These are phyloP conservation scores for Aspergillus steynii DNA, from an alignment of 495 filamentous ascomycete genomes.

Conservation along the genomic window DNA sequence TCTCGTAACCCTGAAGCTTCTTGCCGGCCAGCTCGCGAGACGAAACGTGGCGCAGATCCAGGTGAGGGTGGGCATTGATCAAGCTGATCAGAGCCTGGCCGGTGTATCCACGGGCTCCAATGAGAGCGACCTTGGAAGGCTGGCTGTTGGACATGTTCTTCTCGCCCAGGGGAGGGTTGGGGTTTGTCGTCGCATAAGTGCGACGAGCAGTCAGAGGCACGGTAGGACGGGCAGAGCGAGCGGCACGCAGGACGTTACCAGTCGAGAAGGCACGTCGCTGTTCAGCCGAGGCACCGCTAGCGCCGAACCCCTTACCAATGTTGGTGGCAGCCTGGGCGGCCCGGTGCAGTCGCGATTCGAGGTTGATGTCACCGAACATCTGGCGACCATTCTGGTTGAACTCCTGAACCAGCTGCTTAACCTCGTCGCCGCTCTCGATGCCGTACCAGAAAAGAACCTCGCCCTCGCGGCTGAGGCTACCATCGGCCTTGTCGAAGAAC, in stretches of 20 bases:
- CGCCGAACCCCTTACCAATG: conserved; percentile 51
- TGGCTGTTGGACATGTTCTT: conserved; percentile 83
- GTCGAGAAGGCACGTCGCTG: conserved; percentile 69
- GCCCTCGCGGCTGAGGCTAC: conserved; percentile 79
- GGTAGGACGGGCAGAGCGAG: conserved; percentile 30
- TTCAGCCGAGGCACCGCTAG: conserved; percentile 49
- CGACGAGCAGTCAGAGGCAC: conserved; percentile 33
- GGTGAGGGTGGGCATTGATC: conserved; percentile 87
- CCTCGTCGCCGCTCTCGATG: conserved; percentile 79
- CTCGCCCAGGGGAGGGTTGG: conserved; percentile 94
- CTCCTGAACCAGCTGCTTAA: conserved; percentile 83
- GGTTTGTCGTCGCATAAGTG: conserved; percentile 77
- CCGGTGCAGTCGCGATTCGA: conserved; percentile 78
- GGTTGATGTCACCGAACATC: conserved; percentile 89
- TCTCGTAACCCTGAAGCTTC: conserved; percentile 87
- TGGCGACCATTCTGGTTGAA: conserved; percentile 80
- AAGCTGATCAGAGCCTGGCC: conserved; percentile 90
- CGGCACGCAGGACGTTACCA: conserved; percentile 43
- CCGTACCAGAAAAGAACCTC: conserved; percentile 98
- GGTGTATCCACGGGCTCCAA: conserved; percentile 94
- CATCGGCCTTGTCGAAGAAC: conserved; percentile 98
- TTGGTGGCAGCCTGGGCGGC: conserved; percentile 66
- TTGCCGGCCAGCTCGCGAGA: conserved; percentile 91
- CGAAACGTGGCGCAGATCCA: conserved; percentile 91
- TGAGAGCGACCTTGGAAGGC: conserved; percentile 84